phyloP scores from a whole-genome alignment of 2,329 filamentous ascomycete species.

The Zarea fungicola region DNA sequence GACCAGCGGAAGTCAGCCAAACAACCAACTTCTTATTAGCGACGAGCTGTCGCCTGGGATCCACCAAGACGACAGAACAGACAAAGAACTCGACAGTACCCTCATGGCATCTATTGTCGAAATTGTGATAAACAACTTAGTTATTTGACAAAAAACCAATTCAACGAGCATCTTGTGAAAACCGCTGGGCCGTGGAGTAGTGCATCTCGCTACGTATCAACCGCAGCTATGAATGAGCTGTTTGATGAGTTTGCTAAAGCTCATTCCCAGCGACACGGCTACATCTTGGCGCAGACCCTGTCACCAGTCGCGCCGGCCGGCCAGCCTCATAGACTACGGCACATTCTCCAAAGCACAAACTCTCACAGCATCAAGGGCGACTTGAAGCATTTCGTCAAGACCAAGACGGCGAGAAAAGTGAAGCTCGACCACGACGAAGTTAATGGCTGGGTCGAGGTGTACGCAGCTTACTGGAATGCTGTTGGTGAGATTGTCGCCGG shows the following conservation, averaged over 20 bases:
- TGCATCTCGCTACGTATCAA: background rate
- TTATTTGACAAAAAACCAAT: background rate
- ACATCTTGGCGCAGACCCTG: slow-evolving; percentile 67
- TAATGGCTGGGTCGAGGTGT: slow-evolving; percentile 82
- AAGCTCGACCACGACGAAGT: slow-evolving; percentile 62
- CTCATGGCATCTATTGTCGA: too few relatives aligned
- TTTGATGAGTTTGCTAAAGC: slow-evolving; percentile 70
- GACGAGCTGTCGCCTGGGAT: too few relatives aligned
- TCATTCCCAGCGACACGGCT: slow-evolving; percentile 60
- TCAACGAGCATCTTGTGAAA: background rate
- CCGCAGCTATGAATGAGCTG: slow-evolving; percentile 60
- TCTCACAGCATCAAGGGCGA: slow-evolving; percentile 60
- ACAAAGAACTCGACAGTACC: too few relatives aligned
- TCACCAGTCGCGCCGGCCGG: slow-evolving; percentile 61
- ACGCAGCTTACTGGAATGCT: slow-evolving; percentile 77
- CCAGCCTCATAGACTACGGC: slow-evolving; percentile 60
- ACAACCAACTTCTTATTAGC: too few relatives aligned
- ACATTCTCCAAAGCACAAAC: slow-evolving; percentile 68
- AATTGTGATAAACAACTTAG: too few relatives aligned
- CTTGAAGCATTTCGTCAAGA: slow-evolving; percentile 65
- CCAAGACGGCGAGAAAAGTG: slow-evolving; percentile 48
- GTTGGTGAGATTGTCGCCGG: slow-evolving; percentile 64
- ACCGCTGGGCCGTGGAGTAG: background rate
- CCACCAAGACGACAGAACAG: too few relatives aligned
- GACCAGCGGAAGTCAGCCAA: too few relatives aligned